phyloP scores from a whole-genome alignment of 768 basidiomycete genomes.

The Pleurotus ostreatus region DNA sequence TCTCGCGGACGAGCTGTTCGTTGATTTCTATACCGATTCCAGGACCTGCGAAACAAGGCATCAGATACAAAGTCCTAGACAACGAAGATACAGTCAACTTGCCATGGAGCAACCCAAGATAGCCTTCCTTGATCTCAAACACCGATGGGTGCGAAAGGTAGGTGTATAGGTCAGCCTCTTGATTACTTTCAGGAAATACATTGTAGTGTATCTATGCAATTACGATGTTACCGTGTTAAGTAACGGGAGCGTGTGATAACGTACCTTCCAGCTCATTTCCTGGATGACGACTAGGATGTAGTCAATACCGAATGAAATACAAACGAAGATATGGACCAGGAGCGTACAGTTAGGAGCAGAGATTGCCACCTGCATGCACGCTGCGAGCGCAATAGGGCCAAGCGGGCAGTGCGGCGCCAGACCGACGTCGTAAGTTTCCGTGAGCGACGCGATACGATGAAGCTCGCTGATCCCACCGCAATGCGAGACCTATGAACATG shows the following conservation, averaged over 20 bases:
- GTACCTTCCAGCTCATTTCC: conserved; percentile 61
- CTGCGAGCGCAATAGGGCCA: conserved; percentile 69
- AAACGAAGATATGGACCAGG: no score
- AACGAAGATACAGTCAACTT: not conserved
- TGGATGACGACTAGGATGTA: conserved; percentile 46
- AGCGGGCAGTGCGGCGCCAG: conserved; percentile 71
- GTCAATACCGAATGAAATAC: no score
- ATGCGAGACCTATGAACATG: conserved; percentile 41
- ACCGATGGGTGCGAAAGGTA: conserved; percentile 50
- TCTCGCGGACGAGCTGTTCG: conserved; percentile 44
- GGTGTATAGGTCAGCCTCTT: conserved; percentile 52
- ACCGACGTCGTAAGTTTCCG: conserved; percentile 69
- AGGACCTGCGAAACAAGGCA: conserved; percentile 29
- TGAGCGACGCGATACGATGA: conserved; percentile 52
- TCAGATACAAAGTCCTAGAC: not conserved
- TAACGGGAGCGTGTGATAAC: not conserved
- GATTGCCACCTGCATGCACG: conserved; percentile 61
- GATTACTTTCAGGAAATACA: conserved; percentile 25
- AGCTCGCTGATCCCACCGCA: conserved; percentile 60
- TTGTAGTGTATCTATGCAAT: conserved; percentile 61
- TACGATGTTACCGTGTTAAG: not conserved
- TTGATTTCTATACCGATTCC: conserved; percentile 63
- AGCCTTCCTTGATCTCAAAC: conserved; percentile 50
- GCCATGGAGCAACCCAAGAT: conserved; percentile 35
- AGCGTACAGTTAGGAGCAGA: conserved; percentile 55